Conservation (phyloP, 768 basidiomycete genomes). For the Filobasidium floriforme region DNA sequence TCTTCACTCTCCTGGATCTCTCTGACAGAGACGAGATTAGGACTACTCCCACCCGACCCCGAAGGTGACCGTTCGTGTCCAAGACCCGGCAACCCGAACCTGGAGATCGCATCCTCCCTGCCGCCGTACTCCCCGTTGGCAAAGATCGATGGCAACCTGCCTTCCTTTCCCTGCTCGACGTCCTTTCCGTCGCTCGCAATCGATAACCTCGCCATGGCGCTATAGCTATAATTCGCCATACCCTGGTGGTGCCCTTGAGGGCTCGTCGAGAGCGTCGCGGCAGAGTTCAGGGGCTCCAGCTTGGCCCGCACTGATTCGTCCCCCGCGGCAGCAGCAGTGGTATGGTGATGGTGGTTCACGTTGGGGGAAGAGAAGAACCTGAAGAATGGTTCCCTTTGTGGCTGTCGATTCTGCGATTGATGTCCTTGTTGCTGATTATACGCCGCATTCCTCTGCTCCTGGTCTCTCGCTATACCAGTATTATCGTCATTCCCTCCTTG, state of each 20-base stretch:
- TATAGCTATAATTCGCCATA: constrained; percentile 8
- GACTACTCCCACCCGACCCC: not conserved
- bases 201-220: constrained; percentile 18
- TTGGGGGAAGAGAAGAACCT: not conserved
- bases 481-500: too few relatives aligned
- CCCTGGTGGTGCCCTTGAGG: not conserved
- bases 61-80: not conserved
- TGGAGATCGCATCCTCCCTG: not conserved
- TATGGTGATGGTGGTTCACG: not conserved
- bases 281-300: not conserved
- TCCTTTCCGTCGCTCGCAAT: constrained; percentile 7
- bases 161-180: not conserved
- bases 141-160: constrained; percentile 5
- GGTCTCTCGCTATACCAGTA: too few relatives aligned
- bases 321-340: not conserved
- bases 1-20: not conserved
- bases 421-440: not conserved
- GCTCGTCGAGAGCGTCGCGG: not conserved
- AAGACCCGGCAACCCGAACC: not conserved
- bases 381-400: not conserved
- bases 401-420: not conserved
- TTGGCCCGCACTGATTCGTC: not conserved
- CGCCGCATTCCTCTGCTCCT: too few relatives aligned
- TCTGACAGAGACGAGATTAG: not conserved
- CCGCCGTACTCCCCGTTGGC: not conserved